Conservation (phyloP, 1,139 yeast species). For the Blastobotrys capitulatus region DNA sequence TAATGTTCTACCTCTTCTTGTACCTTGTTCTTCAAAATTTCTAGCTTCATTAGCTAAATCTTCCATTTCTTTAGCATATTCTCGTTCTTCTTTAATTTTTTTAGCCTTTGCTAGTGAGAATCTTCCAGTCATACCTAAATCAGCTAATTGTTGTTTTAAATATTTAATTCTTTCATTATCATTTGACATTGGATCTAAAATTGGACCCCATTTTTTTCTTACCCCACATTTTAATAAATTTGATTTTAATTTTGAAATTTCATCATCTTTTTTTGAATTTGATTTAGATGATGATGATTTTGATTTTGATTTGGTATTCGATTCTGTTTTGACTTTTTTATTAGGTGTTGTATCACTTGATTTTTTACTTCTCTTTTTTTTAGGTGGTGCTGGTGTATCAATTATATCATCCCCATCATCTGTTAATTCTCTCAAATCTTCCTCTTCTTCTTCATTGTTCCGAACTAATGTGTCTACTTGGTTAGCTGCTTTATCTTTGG, state of each 20-base stretch:
- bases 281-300: not conserved
- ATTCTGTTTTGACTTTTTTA: slow-evolving; percentile 7
- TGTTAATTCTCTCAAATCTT: slow-evolving; percentile 6
- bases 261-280: slow-evolving; percentile 13
- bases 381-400: slow-evolving; percentile 7
- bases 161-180: slow-evolving; percentile 21
- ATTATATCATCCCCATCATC: slow-evolving; percentile 14
- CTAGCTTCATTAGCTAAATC: slow-evolving; percentile 22
- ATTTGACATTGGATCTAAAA: slow-evolving; percentile 21
- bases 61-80: slow-evolving; percentile 33
- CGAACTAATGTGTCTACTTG: slow-evolving; percentile 3
- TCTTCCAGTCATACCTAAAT: slow-evolving; percentile 28
- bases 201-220: slow-evolving; percentile 24
- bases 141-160: slow-evolving; percentile 20
- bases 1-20: not conserved
- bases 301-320: not conserved
- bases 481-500: slow-evolving; percentile 4
- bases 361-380: slow-evolving; percentile 7
- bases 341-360: not conserved
- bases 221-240: slow-evolving; percentile 28
- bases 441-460: slow-evolving; percentile 3
- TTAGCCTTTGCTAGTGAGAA: slow-evolving; percentile 31
- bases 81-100: slow-evolving; percentile 36
- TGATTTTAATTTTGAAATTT: slow-evolving; percentile 23
- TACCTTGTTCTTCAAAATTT: not conserved